Evolutionary conservation across 148 eudicot genomes (phyloP).

Genomic region (Vaccinium vitisidaea): DNA sequence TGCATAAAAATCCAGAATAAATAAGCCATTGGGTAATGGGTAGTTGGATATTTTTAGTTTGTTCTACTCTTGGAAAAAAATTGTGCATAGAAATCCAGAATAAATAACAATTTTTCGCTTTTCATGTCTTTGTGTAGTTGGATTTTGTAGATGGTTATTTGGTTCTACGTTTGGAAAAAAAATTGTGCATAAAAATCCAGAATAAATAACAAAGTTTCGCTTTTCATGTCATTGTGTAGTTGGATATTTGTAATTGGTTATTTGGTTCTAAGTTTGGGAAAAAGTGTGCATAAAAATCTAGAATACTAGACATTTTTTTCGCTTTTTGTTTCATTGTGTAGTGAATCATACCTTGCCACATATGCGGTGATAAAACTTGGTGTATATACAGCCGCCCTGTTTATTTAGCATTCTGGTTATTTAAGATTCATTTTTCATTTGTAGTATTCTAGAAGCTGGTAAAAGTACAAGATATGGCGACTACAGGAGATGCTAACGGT

Average conservation of each 20-base stretch:
- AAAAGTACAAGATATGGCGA: slow-evolving; percentile 38
- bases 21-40: too few species aligned
- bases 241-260: neutral
- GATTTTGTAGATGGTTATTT: too few species aligned
- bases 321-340: neutral
- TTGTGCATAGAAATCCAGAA: too few species aligned
- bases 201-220: neutral
- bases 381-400: neutral
- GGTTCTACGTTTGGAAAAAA: too few species aligned
- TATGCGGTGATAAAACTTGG: too few species aligned
- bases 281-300: neutral
- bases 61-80: too few species aligned
- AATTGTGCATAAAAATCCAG: too few species aligned
- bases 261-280: neutral
- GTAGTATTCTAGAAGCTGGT: slow-evolving; percentile 12
- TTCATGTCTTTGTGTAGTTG: too few species aligned
- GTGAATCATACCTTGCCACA: neutral
- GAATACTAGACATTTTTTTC: neutral
- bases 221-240: neutral
- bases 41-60: too few species aligned
- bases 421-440: neutral
- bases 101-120: neutral
- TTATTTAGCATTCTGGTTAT: neutral
- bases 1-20: too few species aligned
- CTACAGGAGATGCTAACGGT: slow-evolving; percentile 41